Evolutionary conservation across 495 filamentous ascomycete species (phyloP).

Genomic region (Xylaria bambusicola): DNA sequence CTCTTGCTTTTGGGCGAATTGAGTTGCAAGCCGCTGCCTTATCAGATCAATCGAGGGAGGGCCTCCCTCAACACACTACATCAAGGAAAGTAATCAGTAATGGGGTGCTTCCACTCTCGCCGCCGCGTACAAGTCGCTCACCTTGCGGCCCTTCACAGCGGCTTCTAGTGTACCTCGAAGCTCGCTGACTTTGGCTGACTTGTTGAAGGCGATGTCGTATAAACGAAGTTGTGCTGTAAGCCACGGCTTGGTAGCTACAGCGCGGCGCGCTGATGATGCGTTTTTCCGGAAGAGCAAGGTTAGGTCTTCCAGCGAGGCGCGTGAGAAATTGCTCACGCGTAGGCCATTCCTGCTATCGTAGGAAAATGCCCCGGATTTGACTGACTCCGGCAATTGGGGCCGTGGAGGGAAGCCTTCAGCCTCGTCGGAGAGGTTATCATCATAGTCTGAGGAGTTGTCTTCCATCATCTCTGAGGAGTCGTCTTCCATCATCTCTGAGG

Average conservation of each 20-base stretch:
- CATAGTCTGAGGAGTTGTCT: background rate
- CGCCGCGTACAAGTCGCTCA: background rate
- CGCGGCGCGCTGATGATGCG: background rate
- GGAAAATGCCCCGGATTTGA: constrained; percentile 10
- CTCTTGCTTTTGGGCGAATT: background rate
- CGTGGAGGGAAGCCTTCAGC: background rate
- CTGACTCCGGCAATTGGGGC: background rate
- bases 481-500: too few relatives aligned
- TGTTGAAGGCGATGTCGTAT: constrained; percentile 22
- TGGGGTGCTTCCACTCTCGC: background rate
- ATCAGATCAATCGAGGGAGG: background rate
- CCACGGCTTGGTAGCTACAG: constrained; percentile 20
- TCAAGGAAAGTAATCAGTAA: background rate
- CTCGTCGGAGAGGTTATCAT: background rate
- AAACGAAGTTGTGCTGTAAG: constrained; percentile 22
- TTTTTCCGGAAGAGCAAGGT: background rate
- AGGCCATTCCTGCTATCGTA: constrained; percentile 7
- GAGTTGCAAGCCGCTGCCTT: background rate
- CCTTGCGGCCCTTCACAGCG: constrained; percentile 8
- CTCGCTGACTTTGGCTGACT: background rate
- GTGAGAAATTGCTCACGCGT: background rate
- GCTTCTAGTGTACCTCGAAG: background rate
- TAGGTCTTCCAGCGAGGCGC: background rate
- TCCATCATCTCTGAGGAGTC: background rate
- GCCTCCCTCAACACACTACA: constrained; percentile 9